These are phyloP conservation scores for Thermochaetoides thermophila DNA, from an alignment of 495 filamentous ascomycete genomes.

Conservation along the genomic window DNA sequence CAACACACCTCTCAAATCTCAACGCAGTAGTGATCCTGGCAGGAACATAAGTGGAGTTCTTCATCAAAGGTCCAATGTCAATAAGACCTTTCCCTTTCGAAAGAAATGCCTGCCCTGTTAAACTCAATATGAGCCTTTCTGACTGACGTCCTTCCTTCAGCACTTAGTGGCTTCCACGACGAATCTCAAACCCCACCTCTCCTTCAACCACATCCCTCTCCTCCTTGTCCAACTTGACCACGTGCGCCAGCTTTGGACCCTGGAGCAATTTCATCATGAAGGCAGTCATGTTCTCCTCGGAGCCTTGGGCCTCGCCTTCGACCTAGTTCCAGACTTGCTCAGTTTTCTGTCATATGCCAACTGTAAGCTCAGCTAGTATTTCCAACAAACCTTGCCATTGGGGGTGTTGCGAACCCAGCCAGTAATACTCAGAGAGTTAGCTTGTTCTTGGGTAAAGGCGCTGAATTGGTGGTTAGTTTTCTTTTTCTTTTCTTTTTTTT, in stretches of 20 bases:
- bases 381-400: conserved; percentile 45
- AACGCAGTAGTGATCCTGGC: too few species aligned
- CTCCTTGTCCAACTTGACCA: conserved; percentile 56
- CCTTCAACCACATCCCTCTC: conserved; percentile 44
- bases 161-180: too few species aligned
- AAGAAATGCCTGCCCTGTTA: too few species aligned
- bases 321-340: conserved; percentile 55
- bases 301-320: conserved; percentile 80
- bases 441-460: conserved; percentile 56
- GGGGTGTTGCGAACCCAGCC: conserved; percentile 69
- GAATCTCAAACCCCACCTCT: conserved; percentile 48
- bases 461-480: conserved; percentile 25
- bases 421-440: conserved; percentile 47
- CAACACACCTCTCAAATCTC: too few species aligned
- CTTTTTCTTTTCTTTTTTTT: not conserved
- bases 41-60: too few species aligned
- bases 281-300: conserved; percentile 42
- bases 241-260: conserved; percentile 52
- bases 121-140: too few species aligned
- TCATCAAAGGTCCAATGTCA: too few species aligned
- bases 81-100: too few species aligned
- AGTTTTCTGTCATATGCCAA: too few species aligned
- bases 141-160: too few species aligned
- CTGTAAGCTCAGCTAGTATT: not conserved
- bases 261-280: conserved; percentile 64